Evolutionary conservation across 371 early-diverging fungal genomes (phyloP).

Genomic region (Mortierella sp.): DNA sequence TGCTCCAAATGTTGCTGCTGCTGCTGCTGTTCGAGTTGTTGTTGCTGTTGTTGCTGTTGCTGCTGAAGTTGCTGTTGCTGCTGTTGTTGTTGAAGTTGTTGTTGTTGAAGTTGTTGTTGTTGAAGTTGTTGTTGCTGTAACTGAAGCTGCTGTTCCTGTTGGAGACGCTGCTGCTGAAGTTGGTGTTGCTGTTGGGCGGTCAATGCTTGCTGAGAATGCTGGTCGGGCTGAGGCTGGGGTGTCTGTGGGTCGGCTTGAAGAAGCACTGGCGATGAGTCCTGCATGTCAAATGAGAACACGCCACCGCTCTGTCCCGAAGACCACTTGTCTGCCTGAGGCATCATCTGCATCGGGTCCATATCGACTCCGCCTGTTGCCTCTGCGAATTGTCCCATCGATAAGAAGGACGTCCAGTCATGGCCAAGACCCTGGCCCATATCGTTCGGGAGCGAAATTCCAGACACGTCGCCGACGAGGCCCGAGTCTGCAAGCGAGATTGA

Average conservation of each 20-base stretch:
- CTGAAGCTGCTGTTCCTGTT: constrained; percentile 10
- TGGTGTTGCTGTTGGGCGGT: constrained; percentile 14
- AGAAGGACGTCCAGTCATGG: constrained; percentile 37
- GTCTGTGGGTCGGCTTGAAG: neutral
- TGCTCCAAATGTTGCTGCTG: constrained; percentile 27
- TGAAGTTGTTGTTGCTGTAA: neutral
- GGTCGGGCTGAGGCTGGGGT: constrained; percentile 13
- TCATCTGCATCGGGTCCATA: constrained; percentile 35
- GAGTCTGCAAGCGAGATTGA: constrained; percentile 15
- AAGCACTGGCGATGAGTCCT: neutral
- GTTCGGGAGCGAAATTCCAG: constrained; percentile 18
- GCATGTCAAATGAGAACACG: constrained; percentile 18
- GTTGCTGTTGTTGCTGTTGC: constrained; percentile 24
- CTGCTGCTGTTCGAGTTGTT: constrained; percentile 18
- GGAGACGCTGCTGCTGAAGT: constrained; percentile 6
- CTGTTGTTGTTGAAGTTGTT: neutral
- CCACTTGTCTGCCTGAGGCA: constrained; percentile 28
- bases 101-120: neutral
- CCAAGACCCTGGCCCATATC: constrained; percentile 16
- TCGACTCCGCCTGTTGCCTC: constrained; percentile 18
- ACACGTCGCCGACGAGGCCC: constrained; percentile 12
- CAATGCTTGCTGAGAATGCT: constrained; percentile 6
- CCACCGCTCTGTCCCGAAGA: constrained; percentile 3
- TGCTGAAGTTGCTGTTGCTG: constrained; percentile 17
- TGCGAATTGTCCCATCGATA: constrained; percentile 29